Evolutionary conservation across 768 basidiomycete species (phyloP).

Genomic region (Dictyophora rubrovolvata): DNA sequence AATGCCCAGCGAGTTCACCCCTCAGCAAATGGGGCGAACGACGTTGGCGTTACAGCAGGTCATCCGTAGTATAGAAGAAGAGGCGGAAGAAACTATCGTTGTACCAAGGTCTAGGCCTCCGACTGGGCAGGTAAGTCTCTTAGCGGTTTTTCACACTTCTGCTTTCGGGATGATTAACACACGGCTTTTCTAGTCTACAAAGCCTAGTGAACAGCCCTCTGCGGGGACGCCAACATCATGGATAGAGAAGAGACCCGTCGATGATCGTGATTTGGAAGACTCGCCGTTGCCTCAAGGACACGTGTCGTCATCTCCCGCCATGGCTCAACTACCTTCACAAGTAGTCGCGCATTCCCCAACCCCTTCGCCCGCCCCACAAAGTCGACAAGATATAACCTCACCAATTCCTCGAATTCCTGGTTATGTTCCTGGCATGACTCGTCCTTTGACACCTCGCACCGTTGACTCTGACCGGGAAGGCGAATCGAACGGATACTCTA

Average conservation of each 20-base stretch:
- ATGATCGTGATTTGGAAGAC: slow-evolving; percentile 7
- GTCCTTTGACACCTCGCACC: slow-evolving; percentile 85
- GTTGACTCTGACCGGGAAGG: slow-evolving; percentile 56
- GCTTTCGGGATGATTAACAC: not conserved
- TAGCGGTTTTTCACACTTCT: not conserved
- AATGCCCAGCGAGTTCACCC: slow-evolving; percentile 40
- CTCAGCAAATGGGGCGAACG: slow-evolving; percentile 47
- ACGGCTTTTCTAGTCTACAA: not conserved
- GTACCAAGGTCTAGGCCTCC: slow-evolving; percentile 10
- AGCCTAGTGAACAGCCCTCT: not conserved
- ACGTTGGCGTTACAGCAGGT: slow-evolving; percentile 68
- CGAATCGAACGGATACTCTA: slow-evolving; percentile 52
- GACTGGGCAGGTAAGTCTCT: slow-evolving; percentile 5
- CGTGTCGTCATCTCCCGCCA: not conserved
- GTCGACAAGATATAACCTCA: slow-evolving; percentile 40
- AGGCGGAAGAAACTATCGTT: slow-evolving; percentile 27
- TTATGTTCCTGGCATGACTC: slow-evolving; percentile 83
- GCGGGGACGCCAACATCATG: slow-evolving; percentile 7
- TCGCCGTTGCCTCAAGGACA: not conserved
- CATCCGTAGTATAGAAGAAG: slow-evolving; percentile 68
- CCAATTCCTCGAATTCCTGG: slow-evolving; percentile 56
- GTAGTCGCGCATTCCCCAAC: slow-evolving; percentile 15
- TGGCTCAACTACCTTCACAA: not conserved
- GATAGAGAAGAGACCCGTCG: slow-evolving; percentile 8
- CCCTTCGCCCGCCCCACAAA: slow-evolving; percentile 48